Percentiles rank a stretch among this genome's conserved stretches.
These are phyloP conservation scores for Combretum micranthum DNA, from an alignment of 345 rosid species.

Conservation along the genomic window DNA sequence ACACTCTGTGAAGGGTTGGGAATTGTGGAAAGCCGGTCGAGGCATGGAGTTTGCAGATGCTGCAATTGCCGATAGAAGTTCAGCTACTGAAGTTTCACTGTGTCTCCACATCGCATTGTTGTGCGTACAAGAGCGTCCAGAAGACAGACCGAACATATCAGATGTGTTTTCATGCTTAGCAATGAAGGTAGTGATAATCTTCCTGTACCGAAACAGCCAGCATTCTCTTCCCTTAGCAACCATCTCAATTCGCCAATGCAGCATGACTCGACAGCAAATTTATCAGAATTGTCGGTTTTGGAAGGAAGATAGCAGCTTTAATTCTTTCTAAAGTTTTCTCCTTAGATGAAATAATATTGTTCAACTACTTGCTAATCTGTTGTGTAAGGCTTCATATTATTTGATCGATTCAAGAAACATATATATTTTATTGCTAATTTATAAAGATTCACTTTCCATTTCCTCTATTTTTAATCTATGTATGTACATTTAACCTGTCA, in stretches of 20 bases:
- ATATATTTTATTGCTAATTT: too few relatives aligned
- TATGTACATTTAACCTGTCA: too few relatives aligned
- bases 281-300: not conserved
- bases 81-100: not conserved
- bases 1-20: slow-evolving; percentile 4
- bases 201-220: slow-evolving; percentile 20
- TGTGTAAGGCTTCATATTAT: too few relatives aligned
- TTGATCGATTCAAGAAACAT: too few relatives aligned
- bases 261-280: not conserved
- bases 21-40: slow-evolving; percentile 1
- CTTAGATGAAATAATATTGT: too few relatives aligned
- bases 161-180: slow-evolving; percentile 14
- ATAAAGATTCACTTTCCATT: too few relatives aligned
- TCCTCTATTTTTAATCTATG: too few relatives aligned
- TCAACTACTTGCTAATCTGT: too few relatives aligned
- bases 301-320: slow-evolving; percentile 6
- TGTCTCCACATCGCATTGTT: slow-evolving; percentile 1
- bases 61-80: not conserved
- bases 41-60: not conserved
- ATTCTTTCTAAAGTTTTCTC: too few relatives aligned
- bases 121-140: slow-evolving; percentile 3
- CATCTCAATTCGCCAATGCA: not conserved
- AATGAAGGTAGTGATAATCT: not conserved
- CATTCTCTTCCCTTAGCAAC: slow-evolving; percentile 2
- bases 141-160: not conserved